Evolutionary conservation across 1,284 basidiomycete genomes (phyloP).

Genomic region (Sporisorium iseilematis-ciliati): DNA sequence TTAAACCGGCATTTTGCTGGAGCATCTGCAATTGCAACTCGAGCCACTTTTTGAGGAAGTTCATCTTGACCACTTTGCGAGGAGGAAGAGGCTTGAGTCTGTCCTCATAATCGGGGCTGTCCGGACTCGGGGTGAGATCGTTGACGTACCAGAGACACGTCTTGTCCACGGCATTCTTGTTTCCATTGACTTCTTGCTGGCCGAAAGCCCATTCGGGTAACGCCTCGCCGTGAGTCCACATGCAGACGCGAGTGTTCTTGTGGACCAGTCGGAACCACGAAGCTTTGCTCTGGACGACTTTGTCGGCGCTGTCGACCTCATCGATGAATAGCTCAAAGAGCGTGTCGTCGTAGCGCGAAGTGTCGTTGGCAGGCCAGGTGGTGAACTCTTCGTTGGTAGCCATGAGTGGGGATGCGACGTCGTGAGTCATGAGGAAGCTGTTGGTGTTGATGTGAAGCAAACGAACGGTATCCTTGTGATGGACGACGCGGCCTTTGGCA

Average conservation of each 20-base stretch:
- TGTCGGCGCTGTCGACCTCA: constrained; percentile 23
- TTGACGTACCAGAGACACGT: constrained; percentile 89
- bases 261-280: constrained; percentile 75
- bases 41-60: constrained; percentile 93
- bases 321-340: constrained; percentile 64
- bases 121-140: constrained; percentile 77
- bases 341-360: constrained; percentile 70
- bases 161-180: constrained; percentile 89
- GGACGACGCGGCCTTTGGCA: constrained; percentile 87
- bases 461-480: constrained; percentile 88
- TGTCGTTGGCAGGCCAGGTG: constrained; percentile 74
- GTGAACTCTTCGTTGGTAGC: constrained; percentile 98
- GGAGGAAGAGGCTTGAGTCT: constrained; percentile 67
- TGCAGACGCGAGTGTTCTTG: constrained; percentile 85
- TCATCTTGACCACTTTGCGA: constrained; percentile 82
- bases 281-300: constrained; percentile 53
- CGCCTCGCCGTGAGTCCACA: constrained; percentile 87
- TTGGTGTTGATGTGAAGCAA: constrained; percentile 89
- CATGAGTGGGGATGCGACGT: constrained; percentile 96
- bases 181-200: constrained; percentile 98
- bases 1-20: constrained; percentile 96
- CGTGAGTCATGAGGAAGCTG: constrained; percentile 88
- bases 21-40: constrained; percentile 96
- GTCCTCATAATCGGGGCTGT: constrained; percentile 57
- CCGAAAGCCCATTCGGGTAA: constrained; percentile 96